Percentiles rank a stretch among this genome's conserved stretches.
Conservation (phyloP, 1,284 basidiomycete species). For the Neotropicomus parvogracilis region DNA sequence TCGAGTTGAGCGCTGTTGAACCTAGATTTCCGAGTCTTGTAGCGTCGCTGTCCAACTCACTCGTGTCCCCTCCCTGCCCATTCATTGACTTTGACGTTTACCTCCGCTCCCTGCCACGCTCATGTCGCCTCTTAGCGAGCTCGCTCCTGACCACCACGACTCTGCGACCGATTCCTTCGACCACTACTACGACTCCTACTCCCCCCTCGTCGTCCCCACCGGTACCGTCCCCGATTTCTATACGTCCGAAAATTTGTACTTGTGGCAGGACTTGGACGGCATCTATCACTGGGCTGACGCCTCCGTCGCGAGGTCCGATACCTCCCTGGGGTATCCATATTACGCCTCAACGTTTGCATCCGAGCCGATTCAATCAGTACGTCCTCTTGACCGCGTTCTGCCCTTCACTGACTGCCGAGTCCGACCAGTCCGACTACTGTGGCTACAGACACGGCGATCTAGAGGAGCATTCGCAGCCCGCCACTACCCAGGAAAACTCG, state of each 20-base stretch:
- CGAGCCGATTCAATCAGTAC: conserved; percentile 19
- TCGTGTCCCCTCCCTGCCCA: conserved; percentile 3
- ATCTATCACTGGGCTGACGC: conserved; percentile 32
- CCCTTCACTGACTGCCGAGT: conserved; percentile 5
- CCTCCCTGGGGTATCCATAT: conserved; percentile 25
- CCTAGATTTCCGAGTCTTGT: too few species aligned
- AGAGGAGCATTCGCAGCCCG: conserved; percentile 14
- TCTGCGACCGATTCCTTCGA: conserved; percentile 20
- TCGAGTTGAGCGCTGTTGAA: conserved; percentile 7
- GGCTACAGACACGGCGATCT: conserved; percentile 21
- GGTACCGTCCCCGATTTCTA: conserved; percentile 24
- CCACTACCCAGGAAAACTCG: conserved; percentile 20
- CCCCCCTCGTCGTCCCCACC: conserved; percentile 17
- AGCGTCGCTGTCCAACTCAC: conserved; percentile 20
- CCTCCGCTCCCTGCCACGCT: conserved; percentile 12
- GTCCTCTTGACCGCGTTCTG: conserved; percentile 7
- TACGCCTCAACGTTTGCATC: conserved; percentile 19
- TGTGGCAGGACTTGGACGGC: conserved; percentile 32
- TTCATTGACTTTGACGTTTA: too few species aligned
- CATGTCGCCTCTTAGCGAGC: conserved; percentile 29
- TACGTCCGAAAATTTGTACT: conserved; percentile 28
- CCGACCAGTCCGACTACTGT: conserved; percentile 16
- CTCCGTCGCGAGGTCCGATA: conserved; percentile 25
- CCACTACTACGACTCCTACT: conserved; percentile 25
- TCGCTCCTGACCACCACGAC: conserved; percentile 20